Conservation (phyloP, 345 rosid species). For the Eucalyptus fibrosa region DNA sequence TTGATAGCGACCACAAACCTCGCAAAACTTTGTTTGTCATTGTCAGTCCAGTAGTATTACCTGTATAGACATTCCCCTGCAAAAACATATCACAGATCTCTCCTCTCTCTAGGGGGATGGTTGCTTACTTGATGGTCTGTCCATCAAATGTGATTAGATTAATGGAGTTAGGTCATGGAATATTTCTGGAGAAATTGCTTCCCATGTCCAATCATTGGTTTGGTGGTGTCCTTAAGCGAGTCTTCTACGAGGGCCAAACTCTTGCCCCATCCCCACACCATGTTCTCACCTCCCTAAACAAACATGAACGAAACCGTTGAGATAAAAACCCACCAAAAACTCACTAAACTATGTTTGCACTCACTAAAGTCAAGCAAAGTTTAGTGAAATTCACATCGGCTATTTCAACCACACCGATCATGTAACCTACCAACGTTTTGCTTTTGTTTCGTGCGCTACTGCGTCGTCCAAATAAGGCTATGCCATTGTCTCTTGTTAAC, state of each 20-base stretch:
- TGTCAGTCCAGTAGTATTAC: neutral
- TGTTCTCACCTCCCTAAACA: slow-evolving; percentile 1
- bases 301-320: neutral
- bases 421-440: neutral
- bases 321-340: neutral
- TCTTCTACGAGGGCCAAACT: neutral
- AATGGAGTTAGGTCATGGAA: neutral
- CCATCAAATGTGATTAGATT: neutral
- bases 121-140: neutral
- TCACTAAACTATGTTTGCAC: neutral
- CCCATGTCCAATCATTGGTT: slow-evolving; percentile 27
- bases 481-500: neutral
- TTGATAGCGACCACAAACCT: neutral
- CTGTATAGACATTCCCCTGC: neutral
- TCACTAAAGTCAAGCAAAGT: neutral
- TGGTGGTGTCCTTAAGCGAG: slow-evolving; percentile 12
- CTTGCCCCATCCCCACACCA: slow-evolving; percentile 19
- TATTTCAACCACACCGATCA: neutral
- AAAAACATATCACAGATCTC: neutral
- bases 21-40: neutral
- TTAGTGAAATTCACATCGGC: neutral
- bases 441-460: neutral
- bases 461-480: neutral
- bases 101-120: neutral
- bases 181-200: neutral